Evolutionary conservation across 192 early-diverging fungal species (phyloP).

Genomic region (Podila clonocystis): DNA sequence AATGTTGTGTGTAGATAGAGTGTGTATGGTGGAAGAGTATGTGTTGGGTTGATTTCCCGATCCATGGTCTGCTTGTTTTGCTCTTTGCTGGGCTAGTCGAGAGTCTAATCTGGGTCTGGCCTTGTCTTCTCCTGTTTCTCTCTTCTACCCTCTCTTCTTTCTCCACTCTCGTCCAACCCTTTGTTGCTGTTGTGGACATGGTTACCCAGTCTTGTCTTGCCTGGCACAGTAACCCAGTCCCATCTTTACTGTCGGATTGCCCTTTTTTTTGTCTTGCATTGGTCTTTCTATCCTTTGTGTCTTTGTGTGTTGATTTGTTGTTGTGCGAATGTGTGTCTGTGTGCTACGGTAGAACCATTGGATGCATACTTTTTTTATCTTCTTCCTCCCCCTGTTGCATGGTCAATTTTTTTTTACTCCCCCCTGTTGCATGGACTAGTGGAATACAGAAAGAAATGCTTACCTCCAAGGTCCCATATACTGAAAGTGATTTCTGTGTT

Average conservation of each 20-base stretch:
- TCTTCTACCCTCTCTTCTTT: background rate
- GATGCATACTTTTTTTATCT: background rate
- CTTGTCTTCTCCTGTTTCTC: background rate
- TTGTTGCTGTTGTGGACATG: slow-evolving; percentile 6
- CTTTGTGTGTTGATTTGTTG: background rate
- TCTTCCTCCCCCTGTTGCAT: background rate
- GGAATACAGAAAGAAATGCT: slow-evolving; percentile 1
- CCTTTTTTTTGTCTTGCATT: background rate
- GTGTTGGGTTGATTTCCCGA: too few species aligned
- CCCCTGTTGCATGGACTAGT: background rate
- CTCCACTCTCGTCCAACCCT: background rate
- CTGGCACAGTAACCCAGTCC: background rate
- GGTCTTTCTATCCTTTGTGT: background rate
- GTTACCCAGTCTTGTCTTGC: background rate
- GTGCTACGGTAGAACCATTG: background rate
- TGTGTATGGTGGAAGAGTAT: too few species aligned
- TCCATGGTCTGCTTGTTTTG: background rate
- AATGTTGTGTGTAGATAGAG: too few species aligned
- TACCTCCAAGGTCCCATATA: slow-evolving; percentile 97
- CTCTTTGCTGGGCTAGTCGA: background rate
- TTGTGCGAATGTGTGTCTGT: background rate
- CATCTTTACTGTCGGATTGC: too few species aligned
- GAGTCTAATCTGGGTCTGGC: background rate
- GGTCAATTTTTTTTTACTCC: background rate
- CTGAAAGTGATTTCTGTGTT: slow-evolving; percentile 96